Percentiles rank a stretch among this genome's conserved stretches.
Evolutionary conservation across 129 eudicot genomes (phyloP).

Genomic region (Calendula officinalis): DNA sequence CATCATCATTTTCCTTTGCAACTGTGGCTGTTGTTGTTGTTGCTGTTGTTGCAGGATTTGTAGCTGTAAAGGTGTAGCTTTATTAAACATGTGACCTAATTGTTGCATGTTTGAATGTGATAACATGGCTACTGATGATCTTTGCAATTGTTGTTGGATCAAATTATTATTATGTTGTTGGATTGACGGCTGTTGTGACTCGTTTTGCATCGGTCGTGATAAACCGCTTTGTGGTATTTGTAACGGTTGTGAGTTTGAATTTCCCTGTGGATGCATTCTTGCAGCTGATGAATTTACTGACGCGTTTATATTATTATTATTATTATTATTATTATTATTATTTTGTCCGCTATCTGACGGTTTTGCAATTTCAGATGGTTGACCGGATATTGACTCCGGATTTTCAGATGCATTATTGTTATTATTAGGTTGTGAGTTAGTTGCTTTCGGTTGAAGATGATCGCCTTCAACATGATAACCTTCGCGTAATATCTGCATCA

Average conservation of each 20-base stretch:
- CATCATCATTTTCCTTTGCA: slow-evolving; percentile 84
- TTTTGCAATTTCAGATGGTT: slow-evolving; percentile 54
- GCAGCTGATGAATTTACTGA: slow-evolving; percentile 40
- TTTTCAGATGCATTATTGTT: slow-evolving; percentile 44
- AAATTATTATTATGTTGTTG: slow-evolving; percentile 44
- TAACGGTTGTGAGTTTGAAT: slow-evolving; percentile 47
- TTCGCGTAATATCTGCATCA: slow-evolving; percentile 66
- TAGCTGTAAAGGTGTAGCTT: slow-evolving; percentile 52
- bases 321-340: slow-evolving; percentile 21
- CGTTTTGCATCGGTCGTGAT: slow-evolving; percentile 51
- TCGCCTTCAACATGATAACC: slow-evolving; percentile 74
- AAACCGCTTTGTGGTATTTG: slow-evolving; percentile 71
- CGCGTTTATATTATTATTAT: slow-evolving; percentile 6
- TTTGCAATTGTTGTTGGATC: slow-evolving; percentile 66
- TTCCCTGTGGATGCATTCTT: slow-evolving; percentile 72
- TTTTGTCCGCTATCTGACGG: slow-evolving; percentile 40
- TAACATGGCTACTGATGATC: slow-evolving; percentile 60
- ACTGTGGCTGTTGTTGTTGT: slow-evolving; percentile 48
- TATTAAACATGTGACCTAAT: slow-evolving; percentile 69
- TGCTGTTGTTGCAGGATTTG: slow-evolving; percentile 45
- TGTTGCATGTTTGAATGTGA: slow-evolving; percentile 75
- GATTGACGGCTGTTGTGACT: slow-evolving; percentile 49
- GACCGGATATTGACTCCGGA: slow-evolving; percentile 50
- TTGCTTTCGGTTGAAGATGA: slow-evolving; percentile 67
- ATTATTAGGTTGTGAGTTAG: slow-evolving; percentile 36